Evolutionary conservation across 306 rosid species (phyloP).

Genomic region (Ceratonia siliqua): DNA sequence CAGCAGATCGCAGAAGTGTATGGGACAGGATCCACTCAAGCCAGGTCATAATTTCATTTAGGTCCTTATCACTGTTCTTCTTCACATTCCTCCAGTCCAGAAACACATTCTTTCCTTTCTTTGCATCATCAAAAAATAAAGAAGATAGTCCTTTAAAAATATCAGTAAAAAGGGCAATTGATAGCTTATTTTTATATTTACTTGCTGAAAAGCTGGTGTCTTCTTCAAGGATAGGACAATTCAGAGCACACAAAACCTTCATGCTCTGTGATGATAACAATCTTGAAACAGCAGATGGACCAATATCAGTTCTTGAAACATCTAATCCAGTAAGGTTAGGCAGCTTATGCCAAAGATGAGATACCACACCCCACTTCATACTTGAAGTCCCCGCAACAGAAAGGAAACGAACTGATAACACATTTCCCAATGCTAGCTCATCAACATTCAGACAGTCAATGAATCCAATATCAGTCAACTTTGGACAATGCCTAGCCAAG

Average conservation of each 20-base stretch:
- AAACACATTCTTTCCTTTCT: conserved; percentile 72
- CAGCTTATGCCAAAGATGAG: conserved; percentile 86
- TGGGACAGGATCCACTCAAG: conserved; percentile 99
- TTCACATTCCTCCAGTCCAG: conserved; percentile 77
- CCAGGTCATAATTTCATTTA: conserved; percentile 88
- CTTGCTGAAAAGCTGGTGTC: conserved; percentile 59
- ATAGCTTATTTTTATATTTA: conserved; percentile 76
- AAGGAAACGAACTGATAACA: conserved; percentile 74
- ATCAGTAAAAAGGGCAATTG: conserved; percentile 78
- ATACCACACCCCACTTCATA: conserved; percentile 87
- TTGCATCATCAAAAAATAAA: conserved; percentile 68
- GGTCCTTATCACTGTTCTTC: conserved; percentile 64
- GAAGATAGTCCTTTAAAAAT: conserved; percentile 80
- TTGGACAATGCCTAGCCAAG: conserved; percentile 70
- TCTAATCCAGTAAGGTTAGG: conserved; percentile 87
- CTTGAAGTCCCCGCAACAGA: conserved; percentile 90
- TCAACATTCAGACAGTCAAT: conserved; percentile 91
- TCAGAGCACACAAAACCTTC: conserved; percentile 88
- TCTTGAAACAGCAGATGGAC: conserved; percentile 75
- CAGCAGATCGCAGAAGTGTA: conserved; percentile 92
- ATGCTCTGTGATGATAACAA: conserved; percentile 72
- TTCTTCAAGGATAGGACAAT: conserved; percentile 83
- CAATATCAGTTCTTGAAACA: conserved; percentile 91
- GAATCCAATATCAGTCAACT: conserved; percentile 82
- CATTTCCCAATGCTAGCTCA: conserved; percentile 80